Evolutionary conservation across 1,284 basidiomycete species (phyloP).

Genomic region (Moesziomyces sp.): DNA sequence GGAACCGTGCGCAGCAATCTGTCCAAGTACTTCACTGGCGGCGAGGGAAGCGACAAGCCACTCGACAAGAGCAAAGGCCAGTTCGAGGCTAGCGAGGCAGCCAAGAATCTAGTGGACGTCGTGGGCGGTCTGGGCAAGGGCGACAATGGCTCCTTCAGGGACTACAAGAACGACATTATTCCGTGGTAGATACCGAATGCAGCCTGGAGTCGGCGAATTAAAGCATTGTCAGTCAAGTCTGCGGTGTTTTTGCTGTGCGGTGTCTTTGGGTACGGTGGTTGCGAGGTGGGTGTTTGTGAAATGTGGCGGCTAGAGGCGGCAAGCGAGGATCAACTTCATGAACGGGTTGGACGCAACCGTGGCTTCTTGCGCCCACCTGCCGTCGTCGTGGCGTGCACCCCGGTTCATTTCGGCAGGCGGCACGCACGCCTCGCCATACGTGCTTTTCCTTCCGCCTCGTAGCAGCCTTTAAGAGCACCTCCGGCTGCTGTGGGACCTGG

Average conservation of each 20-base stretch:
- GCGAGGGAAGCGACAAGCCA: slow-evolving; percentile 46
- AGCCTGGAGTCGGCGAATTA: too few relatives aligned
- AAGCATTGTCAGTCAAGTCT: not conserved
- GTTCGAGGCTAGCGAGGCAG: slow-evolving; percentile 76
- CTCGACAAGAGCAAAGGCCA: slow-evolving; percentile 68
- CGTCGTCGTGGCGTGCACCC: not conserved
- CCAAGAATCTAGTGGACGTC: slow-evolving; percentile 73
- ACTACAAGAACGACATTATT: slow-evolving; percentile 76
- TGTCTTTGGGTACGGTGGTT: too few relatives aligned
- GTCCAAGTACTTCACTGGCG: slow-evolving; percentile 69
- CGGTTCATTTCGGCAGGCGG: not conserved
- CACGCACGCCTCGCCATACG: too few relatives aligned
- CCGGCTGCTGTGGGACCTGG: too few relatives aligned
- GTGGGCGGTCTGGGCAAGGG: slow-evolving; percentile 70
- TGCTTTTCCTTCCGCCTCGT: too few relatives aligned
- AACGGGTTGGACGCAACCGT: not conserved
- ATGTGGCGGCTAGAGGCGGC: not conserved
- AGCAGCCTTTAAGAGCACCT: too few relatives aligned
- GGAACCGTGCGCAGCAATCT: slow-evolving; percentile 72
- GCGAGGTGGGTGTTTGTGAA: not conserved
- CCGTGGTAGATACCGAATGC: slow-evolving; percentile 64
- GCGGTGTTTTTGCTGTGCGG: not conserved
- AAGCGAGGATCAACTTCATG: not conserved
- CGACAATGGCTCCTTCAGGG: slow-evolving; percentile 76
- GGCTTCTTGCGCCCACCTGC: not conserved